Evolutionary conservation across 2,329 filamentous ascomycete species (phyloP).

Genomic region (Pseudogymnoascus verrucosus): DNA sequence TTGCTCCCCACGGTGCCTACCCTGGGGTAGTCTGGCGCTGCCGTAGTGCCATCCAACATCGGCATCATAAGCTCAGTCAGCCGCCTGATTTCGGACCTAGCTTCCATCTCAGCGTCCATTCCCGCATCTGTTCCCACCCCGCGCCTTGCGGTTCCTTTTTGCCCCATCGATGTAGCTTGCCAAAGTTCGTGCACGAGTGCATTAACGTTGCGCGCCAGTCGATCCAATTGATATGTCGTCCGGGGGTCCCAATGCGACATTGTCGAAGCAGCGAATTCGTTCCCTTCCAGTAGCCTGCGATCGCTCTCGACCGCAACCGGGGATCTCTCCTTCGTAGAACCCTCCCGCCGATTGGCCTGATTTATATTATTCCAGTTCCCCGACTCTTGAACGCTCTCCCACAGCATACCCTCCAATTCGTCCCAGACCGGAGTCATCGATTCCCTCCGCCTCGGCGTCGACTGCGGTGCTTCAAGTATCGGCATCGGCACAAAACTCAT

Average conservation of each 20-base stretch:
- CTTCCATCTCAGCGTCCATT: not conserved
- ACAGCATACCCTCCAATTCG: not conserved
- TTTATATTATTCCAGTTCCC: not conserved
- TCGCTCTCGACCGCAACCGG: not conserved
- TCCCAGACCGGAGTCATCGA: conserved; percentile 2
- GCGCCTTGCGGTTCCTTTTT: not conserved
- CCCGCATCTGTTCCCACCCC: not conserved
- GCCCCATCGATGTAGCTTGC: not conserved
- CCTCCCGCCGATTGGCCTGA: too few species aligned
- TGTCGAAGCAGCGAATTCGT: not conserved
- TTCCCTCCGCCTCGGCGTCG: not conserved
- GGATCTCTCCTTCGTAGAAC: not conserved
- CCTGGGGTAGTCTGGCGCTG: not conserved
- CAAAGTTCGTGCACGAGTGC: not conserved
- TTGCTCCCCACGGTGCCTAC: not conserved
- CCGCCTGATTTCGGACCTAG: not conserved
- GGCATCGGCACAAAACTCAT: not conserved
- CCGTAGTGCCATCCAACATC: not conserved
- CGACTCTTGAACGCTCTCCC: not conserved
- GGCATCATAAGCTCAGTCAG: not conserved
- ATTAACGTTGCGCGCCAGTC: not conserved
- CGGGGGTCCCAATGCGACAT: not conserved
- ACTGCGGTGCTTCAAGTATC: not conserved
- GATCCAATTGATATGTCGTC: not conserved
- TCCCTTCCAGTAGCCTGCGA: not conserved